Base-by-base conservation (phyloP, 352 stramenopile genomes). In the Globisporangium alternatum region DNA sequence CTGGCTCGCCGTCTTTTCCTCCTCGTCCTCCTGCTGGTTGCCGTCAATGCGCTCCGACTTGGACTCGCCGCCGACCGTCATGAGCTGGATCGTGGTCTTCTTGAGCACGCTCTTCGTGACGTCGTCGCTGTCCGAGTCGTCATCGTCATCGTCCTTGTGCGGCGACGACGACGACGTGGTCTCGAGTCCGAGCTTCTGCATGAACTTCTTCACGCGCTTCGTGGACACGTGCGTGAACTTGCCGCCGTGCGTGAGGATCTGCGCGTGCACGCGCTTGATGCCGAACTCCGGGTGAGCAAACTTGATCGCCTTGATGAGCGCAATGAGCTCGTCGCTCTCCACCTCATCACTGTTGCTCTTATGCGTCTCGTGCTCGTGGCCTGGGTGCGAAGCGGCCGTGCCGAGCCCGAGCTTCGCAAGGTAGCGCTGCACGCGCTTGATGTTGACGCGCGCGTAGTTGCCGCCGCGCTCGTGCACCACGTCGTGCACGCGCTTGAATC, bases 261-360 rank as follows among this genome's bases (percentile, higher is more conserved):
- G 70, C 15, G 86, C 78, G 73, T 94, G 83, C 59, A 92, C 77
- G 60, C 86, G 85, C 81, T 96, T 96, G 74, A 86, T 76, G 35
- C 83, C 85, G 51, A 85, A 96, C 33, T 90, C 80, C 5, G 83
- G 76, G 64, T 93, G 80, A 30, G 85, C 85, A 66, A 96, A 96
- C 72, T 94, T 96, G 72, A 96, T 82, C 59, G 87, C 87, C 65
- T 93, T 89, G 69, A 96, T 86, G 13, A 96, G 75, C 63, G 87
- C 87, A 39, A 81, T 90, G 30, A 96, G 81, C 70, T 96, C 87
- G 30, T 93, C 87, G 47, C 73, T 75, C 54, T 88, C 74, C 54
- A 93, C 83, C 1, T 19, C 58, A 5, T 67, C 67, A 43, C 71
- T 62, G 55, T 76, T 68, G 51, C 17, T 17, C 22, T 69, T 64